A percentile compares a stretch with the other conserved stretches of the same genome.
Evolutionary conservation across 176 grass and related monocot genomes (phyloP).

Genomic region (Olyra latifolia): DNA sequence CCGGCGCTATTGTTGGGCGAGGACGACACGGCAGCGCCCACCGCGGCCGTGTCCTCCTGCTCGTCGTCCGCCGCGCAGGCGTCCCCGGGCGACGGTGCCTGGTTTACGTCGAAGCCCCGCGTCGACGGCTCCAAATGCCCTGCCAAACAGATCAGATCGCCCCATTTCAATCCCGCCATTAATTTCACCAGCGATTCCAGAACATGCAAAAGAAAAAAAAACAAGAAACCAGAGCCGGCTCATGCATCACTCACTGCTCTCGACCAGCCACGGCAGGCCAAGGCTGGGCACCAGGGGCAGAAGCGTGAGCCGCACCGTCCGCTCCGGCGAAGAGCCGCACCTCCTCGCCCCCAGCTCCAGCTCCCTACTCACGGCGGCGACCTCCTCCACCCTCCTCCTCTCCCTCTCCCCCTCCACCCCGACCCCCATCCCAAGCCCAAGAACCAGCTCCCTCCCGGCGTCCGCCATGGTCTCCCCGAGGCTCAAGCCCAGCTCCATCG

Average conservation of each 20-base stretch:
- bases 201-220: not conserved
- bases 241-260: slow-evolving; percentile 40
- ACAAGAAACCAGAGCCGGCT: not conserved
- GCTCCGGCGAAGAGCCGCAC: slow-evolving; percentile 42
- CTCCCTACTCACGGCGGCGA: not conserved
- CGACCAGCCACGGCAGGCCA: slow-evolving; percentile 52
- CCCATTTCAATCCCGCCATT: not conserved
- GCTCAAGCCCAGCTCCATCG: slow-evolving; percentile 83
- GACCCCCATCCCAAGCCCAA: slow-evolving; percentile 49
- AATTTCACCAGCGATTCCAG: not conserved
- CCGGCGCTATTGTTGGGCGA: slow-evolving; percentile 75
- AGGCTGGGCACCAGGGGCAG: slow-evolving; percentile 39
- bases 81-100: slow-evolving; percentile 34
- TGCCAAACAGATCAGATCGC: slow-evolving; percentile 22
- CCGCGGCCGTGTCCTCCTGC: slow-evolving; percentile 43
- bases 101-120: slow-evolving; percentile 90
- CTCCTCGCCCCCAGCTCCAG: slow-evolving; percentile 22
- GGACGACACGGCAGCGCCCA: slow-evolving; percentile 45
- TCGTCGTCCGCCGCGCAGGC: slow-evolving; percentile 24
- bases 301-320: slow-evolving; percentile 52
- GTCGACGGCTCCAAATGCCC: slow-evolving; percentile 55
- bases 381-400: not conserved
- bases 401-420: not conserved
- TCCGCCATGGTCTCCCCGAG: slow-evolving; percentile 56
- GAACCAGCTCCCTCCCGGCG: slow-evolving; percentile 57